Percentiles rank a stretch among this genome's conserved stretches.
phyloP scores from a whole-genome alignment of 169 alveolate genomes.

The Eimeria praecox region DNA sequence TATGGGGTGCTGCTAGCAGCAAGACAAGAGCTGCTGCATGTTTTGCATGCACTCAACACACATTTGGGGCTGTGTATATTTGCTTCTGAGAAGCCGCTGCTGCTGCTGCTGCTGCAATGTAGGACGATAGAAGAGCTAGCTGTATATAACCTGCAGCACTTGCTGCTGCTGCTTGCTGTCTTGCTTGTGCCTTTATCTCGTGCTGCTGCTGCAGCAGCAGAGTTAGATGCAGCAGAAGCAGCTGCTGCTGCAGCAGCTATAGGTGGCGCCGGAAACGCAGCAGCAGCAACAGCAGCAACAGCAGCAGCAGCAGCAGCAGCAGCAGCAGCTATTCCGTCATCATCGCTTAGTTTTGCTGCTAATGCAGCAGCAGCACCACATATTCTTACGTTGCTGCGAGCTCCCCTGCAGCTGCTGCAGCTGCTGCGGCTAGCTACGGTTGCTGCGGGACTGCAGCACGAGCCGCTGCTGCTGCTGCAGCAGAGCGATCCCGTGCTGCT shows the following conservation, averaged over 20 bases:
- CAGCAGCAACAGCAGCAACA: constrained; percentile 30
- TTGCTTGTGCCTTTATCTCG: constrained; percentile 32
- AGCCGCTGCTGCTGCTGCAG: constrained; percentile 57
- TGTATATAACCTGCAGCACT: background rate
- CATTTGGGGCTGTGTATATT: constrained; percentile 37
- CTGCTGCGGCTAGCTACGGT: background rate
- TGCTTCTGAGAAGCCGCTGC: constrained; percentile 23
- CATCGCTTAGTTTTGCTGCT: background rate
- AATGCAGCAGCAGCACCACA: constrained; percentile 52
- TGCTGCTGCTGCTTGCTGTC: constrained; percentile 20
- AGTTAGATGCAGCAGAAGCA: constrained; percentile 35
- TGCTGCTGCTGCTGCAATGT: constrained; percentile 51
- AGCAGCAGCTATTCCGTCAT: background rate
- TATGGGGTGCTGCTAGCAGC: background rate
- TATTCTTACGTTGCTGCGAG: constrained; percentile 49
- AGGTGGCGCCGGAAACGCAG: background rate
- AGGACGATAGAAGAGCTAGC: constrained; percentile 13
- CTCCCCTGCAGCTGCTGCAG: constrained; percentile 66
- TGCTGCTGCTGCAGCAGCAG: constrained; percentile 28
- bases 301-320: constrained; percentile 10
- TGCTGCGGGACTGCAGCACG: background rate
- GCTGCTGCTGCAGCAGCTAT: constrained; percentile 38
- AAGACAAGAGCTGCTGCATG: constrained; percentile 64
- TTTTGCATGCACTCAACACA: background rate
- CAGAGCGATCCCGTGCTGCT: constrained; percentile 22